A percentile compares a stretch with the other conserved stretches of the same genome.
Evolutionary conservation across 768 basidiomycete species (phyloP).

Genomic region (Macrolepiota albuminosa): DNA sequence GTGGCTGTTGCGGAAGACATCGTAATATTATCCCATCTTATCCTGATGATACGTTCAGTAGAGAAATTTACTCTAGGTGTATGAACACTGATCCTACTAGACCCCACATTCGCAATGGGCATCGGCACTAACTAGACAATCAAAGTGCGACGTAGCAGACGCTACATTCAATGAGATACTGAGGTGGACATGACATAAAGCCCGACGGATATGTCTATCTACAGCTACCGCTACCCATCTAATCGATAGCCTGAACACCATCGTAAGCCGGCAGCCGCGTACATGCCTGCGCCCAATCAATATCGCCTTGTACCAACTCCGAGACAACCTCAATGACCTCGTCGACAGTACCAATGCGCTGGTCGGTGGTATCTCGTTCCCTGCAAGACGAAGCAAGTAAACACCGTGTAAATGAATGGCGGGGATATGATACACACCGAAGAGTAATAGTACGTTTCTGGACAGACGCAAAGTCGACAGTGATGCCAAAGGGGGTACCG

Average conservation of each 20-base stretch:
- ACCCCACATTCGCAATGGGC: not conserved
- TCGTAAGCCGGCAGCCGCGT: conserved; percentile 71
- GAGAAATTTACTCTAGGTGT: no score
- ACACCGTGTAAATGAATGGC: not conserved
- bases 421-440: conserved; percentile 49
- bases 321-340: conserved; percentile 79
- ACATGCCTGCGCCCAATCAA: conserved; percentile 78
- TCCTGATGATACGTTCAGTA: not conserved
- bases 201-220: not conserved
- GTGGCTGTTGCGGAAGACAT: not conserved
- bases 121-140: not conserved
- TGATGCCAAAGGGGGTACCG: conserved; percentile 95
- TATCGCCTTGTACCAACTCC: conserved; percentile 68
- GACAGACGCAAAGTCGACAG: conserved; percentile 91
- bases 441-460: conserved; percentile 93
- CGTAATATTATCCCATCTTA: not conserved
- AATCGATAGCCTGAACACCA: conserved; percentile 82
- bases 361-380: conserved; percentile 92
- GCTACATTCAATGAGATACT: not conserved
- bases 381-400: conserved; percentile 30
- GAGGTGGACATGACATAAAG: not conserved
- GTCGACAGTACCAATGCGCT: conserved; percentile 87
- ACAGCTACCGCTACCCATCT: conserved; percentile 2
- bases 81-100: not conserved
- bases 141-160: not conserved